Conservation (phyloP, 1,284 basidiomycete genomes). For the Uromyces viciae-fabae region DNA sequence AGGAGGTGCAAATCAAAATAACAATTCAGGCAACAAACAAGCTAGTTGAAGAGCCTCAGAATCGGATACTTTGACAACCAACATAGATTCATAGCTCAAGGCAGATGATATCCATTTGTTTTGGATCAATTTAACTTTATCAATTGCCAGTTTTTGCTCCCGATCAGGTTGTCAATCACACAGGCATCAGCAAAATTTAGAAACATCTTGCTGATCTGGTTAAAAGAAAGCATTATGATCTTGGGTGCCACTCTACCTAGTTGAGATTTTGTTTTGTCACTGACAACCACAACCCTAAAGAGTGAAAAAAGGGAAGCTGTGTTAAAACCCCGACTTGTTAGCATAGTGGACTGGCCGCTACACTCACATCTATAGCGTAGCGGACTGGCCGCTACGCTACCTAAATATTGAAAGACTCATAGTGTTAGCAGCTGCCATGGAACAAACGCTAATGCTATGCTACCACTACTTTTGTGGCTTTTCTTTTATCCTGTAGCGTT, state of each 20-base stretch:
- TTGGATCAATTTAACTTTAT: constrained; percentile 61
- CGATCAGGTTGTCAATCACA: constrained; percentile 86
- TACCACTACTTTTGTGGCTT: too few species aligned
- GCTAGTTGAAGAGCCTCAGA: constrained; percentile 71
- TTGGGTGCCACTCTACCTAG: constrained; percentile 66
- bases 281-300: constrained; percentile 63
- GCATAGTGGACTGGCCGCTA: too few species aligned
- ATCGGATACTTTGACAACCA: constrained; percentile 59
- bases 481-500: too few species aligned
- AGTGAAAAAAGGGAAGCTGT: constrained; percentile 54
- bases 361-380: too few species aligned
- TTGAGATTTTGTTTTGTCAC: constrained; percentile 97
- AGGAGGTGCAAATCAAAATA: too few species aligned
- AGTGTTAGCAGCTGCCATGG: too few species aligned
- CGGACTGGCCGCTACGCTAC: too few species aligned
- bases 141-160: constrained; percentile 79
- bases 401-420: too few species aligned
- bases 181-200: constrained; percentile 96
- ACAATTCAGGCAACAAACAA: constrained; percentile 21
- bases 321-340: too few species aligned
- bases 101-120: constrained; percentile 19
- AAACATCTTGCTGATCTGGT: constrained; percentile 94
- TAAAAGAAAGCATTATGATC: constrained; percentile 83
- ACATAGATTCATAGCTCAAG: constrained; percentile 48
- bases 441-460: too few species aligned